phyloP scores from a whole-genome alignment of 2,329 filamentous ascomycete genomes.

The Emergomyces africanus region DNA sequence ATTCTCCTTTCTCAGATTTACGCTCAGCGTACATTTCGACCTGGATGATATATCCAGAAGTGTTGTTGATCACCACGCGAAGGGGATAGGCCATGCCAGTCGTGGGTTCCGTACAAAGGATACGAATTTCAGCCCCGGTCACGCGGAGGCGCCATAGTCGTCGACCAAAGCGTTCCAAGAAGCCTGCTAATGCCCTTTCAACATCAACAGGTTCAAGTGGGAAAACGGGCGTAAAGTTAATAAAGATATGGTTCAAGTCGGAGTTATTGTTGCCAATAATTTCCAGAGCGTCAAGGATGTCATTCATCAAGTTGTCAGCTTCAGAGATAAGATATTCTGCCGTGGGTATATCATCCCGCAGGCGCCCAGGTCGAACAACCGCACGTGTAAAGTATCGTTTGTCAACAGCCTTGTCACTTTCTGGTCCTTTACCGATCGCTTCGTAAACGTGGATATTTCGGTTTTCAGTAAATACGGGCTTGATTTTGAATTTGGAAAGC shows the following conservation, averaged over 20 bases:
- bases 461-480: slow-evolving; percentile 97
- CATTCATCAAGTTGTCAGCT: slow-evolving; percentile 90
- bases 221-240: slow-evolving; percentile 98
- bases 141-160: slow-evolving; percentile 95
- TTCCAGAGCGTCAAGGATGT: slow-evolving; percentile 93
- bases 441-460: slow-evolving; percentile 99
- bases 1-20: slow-evolving; percentile 95
- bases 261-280: slow-evolving; percentile 99
- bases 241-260: slow-evolving; percentile 99
- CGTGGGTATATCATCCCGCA: slow-evolving; percentile 96
- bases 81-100: slow-evolving; percentile 82
- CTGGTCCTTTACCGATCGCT: slow-evolving; percentile 83
- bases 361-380: slow-evolving; percentile 82
- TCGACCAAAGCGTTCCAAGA: slow-evolving; percentile 91
- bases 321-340: slow-evolving; percentile 97
- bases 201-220: slow-evolving; percentile 80
- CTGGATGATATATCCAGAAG: slow-evolving; percentile 93
- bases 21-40: slow-evolving; percentile 96
- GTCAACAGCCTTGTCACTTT: slow-evolving; percentile 56
- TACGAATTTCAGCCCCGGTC: slow-evolving; percentile 93
- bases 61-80: slow-evolving; percentile 95
- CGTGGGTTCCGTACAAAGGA: slow-evolving; percentile 83
- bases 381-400: slow-evolving; percentile 98
- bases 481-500: slow-evolving; percentile 94
- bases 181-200: slow-evolving; percentile 82